These are phyloP conservation scores for Sporothrix schenckii DNA, from an alignment of 2,329 filamentous ascomycete species.

Conservation along the genomic window DNA sequence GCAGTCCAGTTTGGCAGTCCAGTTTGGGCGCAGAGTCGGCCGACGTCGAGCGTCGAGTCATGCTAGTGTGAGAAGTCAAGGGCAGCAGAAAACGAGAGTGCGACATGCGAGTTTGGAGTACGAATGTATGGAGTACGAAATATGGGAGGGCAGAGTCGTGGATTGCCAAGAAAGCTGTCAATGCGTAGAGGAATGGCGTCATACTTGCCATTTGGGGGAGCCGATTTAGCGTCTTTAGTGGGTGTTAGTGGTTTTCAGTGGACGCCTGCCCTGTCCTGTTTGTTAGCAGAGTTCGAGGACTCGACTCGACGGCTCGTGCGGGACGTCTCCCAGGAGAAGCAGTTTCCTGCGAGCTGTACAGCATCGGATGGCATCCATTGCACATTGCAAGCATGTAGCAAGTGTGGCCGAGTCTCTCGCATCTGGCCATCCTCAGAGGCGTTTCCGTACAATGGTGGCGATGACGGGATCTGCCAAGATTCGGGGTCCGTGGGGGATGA, in stretches of 20 bases:
- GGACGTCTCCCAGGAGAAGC: not conserved
- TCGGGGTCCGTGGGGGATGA: not conserved
- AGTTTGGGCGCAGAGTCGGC: not conserved
- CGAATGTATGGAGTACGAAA: not conserved
- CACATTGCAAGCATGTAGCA: too few relatives aligned
- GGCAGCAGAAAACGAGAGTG: too few relatives aligned
- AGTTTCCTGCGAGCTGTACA: not conserved
- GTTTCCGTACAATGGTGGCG: not conserved
- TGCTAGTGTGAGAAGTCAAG: constrained; percentile 25
- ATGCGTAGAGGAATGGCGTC: not conserved
- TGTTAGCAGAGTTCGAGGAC: not conserved
- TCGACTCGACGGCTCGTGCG: constrained; percentile 1
- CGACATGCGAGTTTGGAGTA: not conserved
- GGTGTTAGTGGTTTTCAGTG: not conserved
- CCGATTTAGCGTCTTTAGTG: not conserved
- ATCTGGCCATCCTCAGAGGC: not conserved
- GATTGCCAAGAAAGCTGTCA: not conserved
- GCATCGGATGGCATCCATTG: too few relatives aligned
- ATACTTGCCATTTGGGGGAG: not conserved
- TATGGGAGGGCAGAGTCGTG: not conserved
- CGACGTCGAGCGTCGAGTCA: constrained; percentile 28
- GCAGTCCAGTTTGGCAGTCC: not conserved
- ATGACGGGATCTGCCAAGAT: constrained; percentile 18
- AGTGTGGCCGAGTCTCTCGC: not conserved
- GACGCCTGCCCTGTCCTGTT: too few relatives aligned